Evolutionary conservation across 352 stramenopile genomes (phyloP).

Genomic region (Pythium grandisporangium): DNA sequence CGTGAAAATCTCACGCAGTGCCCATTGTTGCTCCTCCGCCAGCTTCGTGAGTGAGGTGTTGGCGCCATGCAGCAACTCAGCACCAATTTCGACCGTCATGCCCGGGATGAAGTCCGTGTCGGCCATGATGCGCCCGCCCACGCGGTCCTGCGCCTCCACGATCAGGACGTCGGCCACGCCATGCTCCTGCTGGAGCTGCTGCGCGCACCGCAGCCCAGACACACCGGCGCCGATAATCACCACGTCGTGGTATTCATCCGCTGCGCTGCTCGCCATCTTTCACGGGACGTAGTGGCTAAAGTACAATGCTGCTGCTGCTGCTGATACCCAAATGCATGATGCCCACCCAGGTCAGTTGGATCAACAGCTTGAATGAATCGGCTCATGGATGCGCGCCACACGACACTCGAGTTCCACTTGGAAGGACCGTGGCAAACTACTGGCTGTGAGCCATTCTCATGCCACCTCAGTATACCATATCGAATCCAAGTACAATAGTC

Average conservation of each 20-base stretch:
- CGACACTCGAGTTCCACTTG: too few relatives aligned
- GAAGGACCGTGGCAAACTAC: too few relatives aligned
- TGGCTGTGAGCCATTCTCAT: too few relatives aligned
- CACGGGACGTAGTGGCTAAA: too few relatives aligned
- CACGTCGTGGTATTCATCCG: constrained; percentile 23
- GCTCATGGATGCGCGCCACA: too few relatives aligned
- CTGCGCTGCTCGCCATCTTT: too few relatives aligned
- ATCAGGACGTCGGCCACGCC: constrained; percentile 60
- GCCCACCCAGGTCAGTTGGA: too few relatives aligned
- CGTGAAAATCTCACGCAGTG: constrained; percentile 75
- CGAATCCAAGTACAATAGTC: too few relatives aligned
- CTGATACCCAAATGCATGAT: too few relatives aligned
- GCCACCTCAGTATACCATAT: too few relatives aligned
- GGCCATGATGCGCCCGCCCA: constrained; percentile 58
- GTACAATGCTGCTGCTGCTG: too few relatives aligned
- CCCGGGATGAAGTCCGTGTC: constrained; percentile 58
- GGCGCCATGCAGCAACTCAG: constrained; percentile 64
- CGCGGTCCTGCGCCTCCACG: constrained; percentile 52
- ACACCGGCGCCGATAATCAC: constrained; percentile 65
- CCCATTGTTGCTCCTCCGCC: constrained; percentile 51
- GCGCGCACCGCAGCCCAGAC: constrained; percentile 53
- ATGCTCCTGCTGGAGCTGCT: constrained; percentile 42
- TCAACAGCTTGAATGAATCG: too few relatives aligned
- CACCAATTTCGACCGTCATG: constrained; percentile 64
- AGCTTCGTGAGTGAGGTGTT: constrained; percentile 71